Percentiles rank a stretch among this genome's conserved stretches.
phyloP scores from a whole-genome alignment of 768 basidiomycete species.

The Austroboletus festivus region DNA sequence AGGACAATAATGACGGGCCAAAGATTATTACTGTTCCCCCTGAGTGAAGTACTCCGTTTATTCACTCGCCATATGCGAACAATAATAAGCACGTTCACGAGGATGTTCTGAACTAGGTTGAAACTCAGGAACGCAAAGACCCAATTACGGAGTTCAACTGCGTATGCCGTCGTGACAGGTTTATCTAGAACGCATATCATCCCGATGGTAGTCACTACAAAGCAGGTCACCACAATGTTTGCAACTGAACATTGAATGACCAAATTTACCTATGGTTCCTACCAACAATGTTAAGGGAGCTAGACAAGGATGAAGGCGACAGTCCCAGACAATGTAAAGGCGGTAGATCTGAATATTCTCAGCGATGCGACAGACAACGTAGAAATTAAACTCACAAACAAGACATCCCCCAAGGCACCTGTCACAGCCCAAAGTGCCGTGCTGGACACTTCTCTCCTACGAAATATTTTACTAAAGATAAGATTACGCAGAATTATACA shows the following conservation, averaged over 20 bases:
- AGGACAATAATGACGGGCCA: slow-evolving; percentile 3
- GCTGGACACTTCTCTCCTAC: slow-evolving; percentile 7
- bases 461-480: not conserved
- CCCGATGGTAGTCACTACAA: not conserved
- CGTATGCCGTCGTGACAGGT: slow-evolving; percentile 1
- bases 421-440: slow-evolving; percentile 6
- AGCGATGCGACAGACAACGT: not conserved
- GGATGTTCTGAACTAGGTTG: slow-evolving; percentile 7
- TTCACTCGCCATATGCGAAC: slow-evolving; percentile 8
- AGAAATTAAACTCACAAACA: slow-evolving; percentile 1
- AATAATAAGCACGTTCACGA: slow-evolving; percentile 6
- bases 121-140: slow-evolving; percentile 5
- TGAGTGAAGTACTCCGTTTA: not conserved
- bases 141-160: not conserved
- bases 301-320: slow-evolving; percentile 1
- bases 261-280: not conserved
- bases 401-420: slow-evolving; percentile 1
- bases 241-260: not conserved
- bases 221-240: not conserved
- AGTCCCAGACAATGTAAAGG: slow-evolving; percentile 7
- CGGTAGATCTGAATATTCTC: slow-evolving; percentile 2
- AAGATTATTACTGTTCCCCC: not conserved
- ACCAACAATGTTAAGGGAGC: slow-evolving; percentile 1
- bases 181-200: not conserved
- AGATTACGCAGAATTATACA: not conserved